Evolutionary conservation across 805 yeast genomes (phyloP), one percentile per base, ranked within the genome.

Genomic region (Spathaspora girioi): DNA sequence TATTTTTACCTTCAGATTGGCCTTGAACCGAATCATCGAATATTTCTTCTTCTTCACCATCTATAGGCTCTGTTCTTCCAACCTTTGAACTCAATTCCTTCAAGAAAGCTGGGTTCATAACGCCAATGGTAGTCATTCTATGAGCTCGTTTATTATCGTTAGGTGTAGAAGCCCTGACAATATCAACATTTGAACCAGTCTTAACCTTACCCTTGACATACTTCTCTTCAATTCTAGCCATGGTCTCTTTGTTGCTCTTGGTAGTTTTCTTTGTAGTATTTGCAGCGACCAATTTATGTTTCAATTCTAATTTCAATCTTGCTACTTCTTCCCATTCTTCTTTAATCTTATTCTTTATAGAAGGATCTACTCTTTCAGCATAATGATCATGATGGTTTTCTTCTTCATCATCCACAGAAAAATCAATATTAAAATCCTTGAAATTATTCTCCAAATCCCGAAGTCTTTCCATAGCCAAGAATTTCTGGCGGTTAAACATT

Each of bases 391-490:
- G 55, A 15, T 56, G 55, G n/a, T 56, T 58, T 15, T 55, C 56
- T 10, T 58, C 64, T n/a, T 45, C 40, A 6, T 55, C 56, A 8
- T 55, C 56, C 20, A 61, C 50, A 38, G 56, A 59, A 55, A 83
- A 82, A 54, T 80, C 82, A 48, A 83, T 80, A 51, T 85, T 81
- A 60, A 86, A 79, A 57, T 83, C 87, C 52, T 82, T 78, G 59
- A 87, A 86, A 52, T 80, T 78, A 23, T 72, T 70, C 62, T 89
- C 94, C 49, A 92, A 75, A 55, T 86, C 87, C 35, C 80, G 72
- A 50, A 92, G 74, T 57, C 96, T 76, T 51, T 84, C 86, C 75
- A 89, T 72, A 0, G 93, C 93, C 64, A 81, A 74, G 47, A 74
- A 62, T 59, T 83, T 87, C 59, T 84, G 86, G 54, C 80, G 80